These are phyloP conservation scores for Plicaturopsis crispa DNA, from an alignment of 768 basidiomycete species.

Conservation along the genomic window DNA sequence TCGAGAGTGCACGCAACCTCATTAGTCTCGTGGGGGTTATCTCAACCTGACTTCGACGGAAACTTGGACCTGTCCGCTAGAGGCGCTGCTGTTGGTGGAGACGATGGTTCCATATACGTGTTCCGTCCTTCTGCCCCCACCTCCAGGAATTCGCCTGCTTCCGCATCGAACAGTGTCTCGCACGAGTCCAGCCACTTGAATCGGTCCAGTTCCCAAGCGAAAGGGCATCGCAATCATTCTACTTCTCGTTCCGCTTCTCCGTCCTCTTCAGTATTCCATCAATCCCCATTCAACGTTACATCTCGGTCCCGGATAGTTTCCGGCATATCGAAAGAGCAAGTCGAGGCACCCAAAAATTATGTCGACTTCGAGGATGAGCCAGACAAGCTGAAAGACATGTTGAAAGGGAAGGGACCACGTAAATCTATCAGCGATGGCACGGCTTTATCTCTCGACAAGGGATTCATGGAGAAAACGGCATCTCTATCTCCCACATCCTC, in stretches of 20 bases:
- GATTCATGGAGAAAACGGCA: conserved; percentile 14
- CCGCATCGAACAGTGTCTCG: too few relatives aligned
- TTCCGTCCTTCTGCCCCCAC: too few relatives aligned
- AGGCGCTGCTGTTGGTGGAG: too few relatives aligned
- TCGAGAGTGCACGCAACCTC: too few relatives aligned
- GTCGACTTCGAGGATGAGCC: conserved; percentile 81
- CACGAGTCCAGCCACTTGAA: too few relatives aligned
- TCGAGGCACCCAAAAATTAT: conserved; percentile 70
- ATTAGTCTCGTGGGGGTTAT: too few relatives aligned
- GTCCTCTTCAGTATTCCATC: conserved; percentile 26
- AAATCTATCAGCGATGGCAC: conserved; percentile 24
- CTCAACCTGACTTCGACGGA: too few relatives aligned
- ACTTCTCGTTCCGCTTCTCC: conserved; percentile 26
- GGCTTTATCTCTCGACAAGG: conserved; percentile 22
- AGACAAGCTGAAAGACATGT: conserved; percentile 64
- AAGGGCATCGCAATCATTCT: too few relatives aligned
- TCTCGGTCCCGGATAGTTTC: conserved; percentile 60
- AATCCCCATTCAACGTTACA: conserved; percentile 44
- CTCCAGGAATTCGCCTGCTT: too few relatives aligned
- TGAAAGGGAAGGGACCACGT: conserved; percentile 43
- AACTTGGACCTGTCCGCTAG: too few relatives aligned
- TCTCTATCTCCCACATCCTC: conserved; percentile 10
- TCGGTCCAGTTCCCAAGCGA: too few relatives aligned
- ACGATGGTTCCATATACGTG: too few relatives aligned
- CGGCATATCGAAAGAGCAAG: conserved; percentile 61